These are phyloP conservation scores for Tetradesmus obliquus DNA, from an alignment of 139 green algal species.

Conservation along the genomic window DNA sequence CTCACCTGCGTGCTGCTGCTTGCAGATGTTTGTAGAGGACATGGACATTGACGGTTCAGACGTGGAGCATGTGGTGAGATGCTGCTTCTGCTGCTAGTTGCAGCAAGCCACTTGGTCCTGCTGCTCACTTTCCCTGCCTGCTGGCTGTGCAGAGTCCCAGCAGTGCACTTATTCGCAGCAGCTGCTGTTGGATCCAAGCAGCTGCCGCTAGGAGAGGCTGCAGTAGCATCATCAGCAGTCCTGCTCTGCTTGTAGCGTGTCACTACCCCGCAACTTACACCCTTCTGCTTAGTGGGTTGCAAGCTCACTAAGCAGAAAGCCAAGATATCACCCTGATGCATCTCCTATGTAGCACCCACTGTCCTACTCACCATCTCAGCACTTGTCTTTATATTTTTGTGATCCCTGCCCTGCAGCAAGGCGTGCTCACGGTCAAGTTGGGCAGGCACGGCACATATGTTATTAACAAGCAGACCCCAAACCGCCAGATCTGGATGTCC, in stretches of 20 bases:
- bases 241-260: too few relatives aligned
- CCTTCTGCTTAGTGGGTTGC: too few relatives aligned
- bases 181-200: too few relatives aligned
- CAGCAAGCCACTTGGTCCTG: too few relatives aligned
- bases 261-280: too few relatives aligned
- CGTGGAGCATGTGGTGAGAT: conserved; percentile 76
- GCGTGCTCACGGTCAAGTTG: conserved; percentile 87
- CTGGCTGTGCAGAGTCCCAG: too few relatives aligned
- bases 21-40: conserved; percentile 69
- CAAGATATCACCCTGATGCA: not conserved
- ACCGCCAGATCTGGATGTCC: conserved; percentile 97
- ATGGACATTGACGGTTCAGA: conserved; percentile 66
- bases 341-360: not conserved
- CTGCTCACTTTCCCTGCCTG: too few relatives aligned
- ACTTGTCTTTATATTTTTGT: not conserved
- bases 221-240: too few relatives aligned
- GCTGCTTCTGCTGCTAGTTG: too few relatives aligned
- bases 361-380: not conserved
- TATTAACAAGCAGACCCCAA: conserved; percentile 98
- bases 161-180: too few relatives aligned
- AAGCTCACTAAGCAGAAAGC: too few relatives aligned
- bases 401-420: conserved; percentile 67
- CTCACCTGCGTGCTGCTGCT: not conserved
- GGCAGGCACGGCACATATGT: conserved; percentile 92
- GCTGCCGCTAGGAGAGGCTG: too few relatives aligned